Evolutionary conservation across 2,329 filamentous ascomycete genomes (phyloP), one percentile per base, ranked within the genome.

Genomic region (Nectriaceae sp.): DNA sequence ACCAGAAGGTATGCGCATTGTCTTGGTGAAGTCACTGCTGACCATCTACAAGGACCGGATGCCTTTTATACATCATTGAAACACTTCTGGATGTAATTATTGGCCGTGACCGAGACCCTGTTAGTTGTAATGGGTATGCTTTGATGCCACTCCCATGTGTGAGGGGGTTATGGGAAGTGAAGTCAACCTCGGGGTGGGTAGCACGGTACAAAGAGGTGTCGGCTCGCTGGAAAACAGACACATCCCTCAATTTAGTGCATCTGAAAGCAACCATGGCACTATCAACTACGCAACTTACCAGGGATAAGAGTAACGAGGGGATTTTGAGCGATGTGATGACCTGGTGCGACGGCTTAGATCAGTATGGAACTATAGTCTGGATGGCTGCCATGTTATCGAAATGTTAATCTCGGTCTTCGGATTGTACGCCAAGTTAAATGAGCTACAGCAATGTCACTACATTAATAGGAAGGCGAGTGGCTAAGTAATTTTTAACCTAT

Each of bases 111-210:
- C n/a, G n/a, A n/a, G n/a, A n/a, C n/a, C n/a, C n/a, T n/a, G n/a
- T n/a, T n/a, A n/a, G n/a, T n/a, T n/a, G n/a, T n/a, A n/a, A n/a
- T n/a, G n/a, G 45, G 20, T 49, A 49, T 19, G 11, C 20, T 35
- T n/a, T 15, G 15, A 18, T 49, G 3, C 51, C 45, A 4, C 52
- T 56, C 15, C 54, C 52, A 8, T 54, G 52, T 29, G 53, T 60
- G 19, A 63, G 54, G 22, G 54, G 52, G 15, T 44, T 56, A 15
- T 56, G 54, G 54, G 50, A 53, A 29, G 42, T 49, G 4, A 36
- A 39, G 13, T 52, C 49, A 8, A 49, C 49, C 13, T 44, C 40
- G 22, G 46, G 49, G 21, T 52, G 49, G 49, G 41, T 38, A 6
- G 48, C 20, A 29, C 40, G 46, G 2, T 44, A 52, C 19, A 35